Evolutionary conservation across 176 grass and related monocot genomes (phyloP), one percentile per base, ranked within the genome.

Genomic region (Dendrocalamus sinicus): DNA sequence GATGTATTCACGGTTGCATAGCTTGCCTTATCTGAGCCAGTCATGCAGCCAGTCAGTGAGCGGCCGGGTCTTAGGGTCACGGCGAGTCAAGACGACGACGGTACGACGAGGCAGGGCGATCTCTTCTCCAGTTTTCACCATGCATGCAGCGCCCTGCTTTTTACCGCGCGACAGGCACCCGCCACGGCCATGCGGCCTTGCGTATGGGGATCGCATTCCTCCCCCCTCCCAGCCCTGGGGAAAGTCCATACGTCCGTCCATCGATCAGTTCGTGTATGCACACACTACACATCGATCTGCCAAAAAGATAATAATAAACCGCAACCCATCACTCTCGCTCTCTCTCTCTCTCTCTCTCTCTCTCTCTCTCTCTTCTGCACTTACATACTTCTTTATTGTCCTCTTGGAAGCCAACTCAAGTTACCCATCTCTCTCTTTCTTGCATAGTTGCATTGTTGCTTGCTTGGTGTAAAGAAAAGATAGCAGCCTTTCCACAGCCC

Each of bases 311-410:
- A 78, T 65, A 55, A 22, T 17, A 44, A 81, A 82, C 78, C 46
- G 45, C 62, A 23, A 41, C 76, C 48, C 80, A 52, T 85, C 20
- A 9, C 20, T 58, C 55, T 19, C 20, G 22, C 28, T 83, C 19
- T 67, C 52, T 60, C 22, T 58, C 20, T 22, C 20, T 59, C 35
- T 75, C 72, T 66, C 60, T 69, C 48, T 77, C 52, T 60, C 22
- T 58, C 20, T 22, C 20, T 59, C 35, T 75, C 72, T 66, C 60
- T 69, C 48, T 77, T 9, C 69, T 63, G 83, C 82, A 55, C 67
- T 54, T 59, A 82, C 83, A 80, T 87, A 84, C 85, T 91, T 84
- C 85, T 87, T 91, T 89, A 90, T 92, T 89, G 86, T 82, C 90
- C 83, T 83, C 72, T 93, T 88, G 70, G 88, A 79, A 86, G 88